Evolutionary conservation across 352 stramenopile genomes (phyloP), one percentile per base, ranked within the genome.

Genomic region (Globisporangium middletonii): DNA sequence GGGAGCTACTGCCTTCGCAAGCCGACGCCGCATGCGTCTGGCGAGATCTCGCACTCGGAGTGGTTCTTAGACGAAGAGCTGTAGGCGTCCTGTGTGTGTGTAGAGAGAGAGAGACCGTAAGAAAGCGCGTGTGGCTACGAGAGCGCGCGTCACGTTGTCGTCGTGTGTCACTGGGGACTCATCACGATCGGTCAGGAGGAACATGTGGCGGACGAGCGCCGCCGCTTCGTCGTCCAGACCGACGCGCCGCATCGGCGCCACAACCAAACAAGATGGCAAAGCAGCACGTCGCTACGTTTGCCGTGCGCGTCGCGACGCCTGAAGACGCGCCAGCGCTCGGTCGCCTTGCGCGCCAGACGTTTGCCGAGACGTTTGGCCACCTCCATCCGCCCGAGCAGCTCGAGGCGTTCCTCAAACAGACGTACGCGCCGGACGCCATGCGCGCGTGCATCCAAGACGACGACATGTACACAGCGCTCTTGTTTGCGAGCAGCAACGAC

Each of bases 31-130:
- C 72, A 80, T 44, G 51, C 65, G 33, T 72, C 69, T 6, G 73
- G 71, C 19, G 69, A 53, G 38, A 57, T 83, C 9, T 75, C 73
- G 3, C 73, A 83, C 60, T 63, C 62, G 2, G 71, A 83, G 58
- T 83, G 73, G 73, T 83, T 83, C 64, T 57, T 68, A 13, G 44
- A 62, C 16, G 57, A 65, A 19, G 59, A 52, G 13, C 35, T 65
- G 41, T 62, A 60, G 57, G 23, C 23, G 23, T 23, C 23, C 23
- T 23, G 23, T 23, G 23, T 23, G 23, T 23, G 23, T 23, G 23
- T 23, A 23, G 23, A 23, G 23, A 23, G 23, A 23, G 23, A 23
- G 23, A 23, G 23, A 23, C 23, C 23, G 23, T 23, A 23, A 23
- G 23, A 23, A 23, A 23, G 23, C 23, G 23, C 23, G 23, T 23